phyloP scores from a whole-genome alignment of 345 rosid species.

The Citrus cavaleriei region DNA sequence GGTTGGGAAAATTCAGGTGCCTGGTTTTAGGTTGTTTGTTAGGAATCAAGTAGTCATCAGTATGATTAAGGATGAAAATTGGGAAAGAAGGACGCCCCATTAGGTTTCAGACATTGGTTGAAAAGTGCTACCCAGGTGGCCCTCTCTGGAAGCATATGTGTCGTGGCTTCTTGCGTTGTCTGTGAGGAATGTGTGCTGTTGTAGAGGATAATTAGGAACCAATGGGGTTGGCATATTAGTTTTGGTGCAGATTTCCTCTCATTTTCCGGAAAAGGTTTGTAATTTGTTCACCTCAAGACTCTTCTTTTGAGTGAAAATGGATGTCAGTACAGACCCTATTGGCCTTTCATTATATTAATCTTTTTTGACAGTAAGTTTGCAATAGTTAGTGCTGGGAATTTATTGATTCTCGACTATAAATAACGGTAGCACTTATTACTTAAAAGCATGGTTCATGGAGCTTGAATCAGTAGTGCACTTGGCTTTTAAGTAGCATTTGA shows the following conservation, averaged over 20 bases:
- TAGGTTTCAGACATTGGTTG: not conserved
- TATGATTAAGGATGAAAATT: not conserved
- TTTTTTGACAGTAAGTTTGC: not conserved
- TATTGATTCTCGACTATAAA: not conserved
- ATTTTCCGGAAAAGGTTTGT: not conserved
- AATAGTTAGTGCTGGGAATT: not conserved
- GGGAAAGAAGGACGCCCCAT: not conserved
- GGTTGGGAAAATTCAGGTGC: slow-evolving; percentile 1
- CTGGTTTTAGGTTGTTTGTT: not conserved
- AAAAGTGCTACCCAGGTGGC: not conserved
- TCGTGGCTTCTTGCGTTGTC: not conserved
- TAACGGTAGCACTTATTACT: not conserved
- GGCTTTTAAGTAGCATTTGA: not conserved
- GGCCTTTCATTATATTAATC: not conserved
- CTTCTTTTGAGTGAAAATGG: not conserved
- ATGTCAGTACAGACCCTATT: not conserved
- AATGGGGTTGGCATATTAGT: not conserved
- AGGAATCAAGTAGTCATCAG: not conserved
- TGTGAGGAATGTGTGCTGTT: not conserved
- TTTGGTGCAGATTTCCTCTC: not conserved
- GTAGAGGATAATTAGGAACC: not conserved
- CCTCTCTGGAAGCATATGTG: not conserved
- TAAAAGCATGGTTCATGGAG: not conserved
- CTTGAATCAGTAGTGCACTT: not conserved
- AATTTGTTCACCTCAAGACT: not conserved